Conservation (phyloP, 169 alveolate genomes). For the Theileria annulata region DNA sequence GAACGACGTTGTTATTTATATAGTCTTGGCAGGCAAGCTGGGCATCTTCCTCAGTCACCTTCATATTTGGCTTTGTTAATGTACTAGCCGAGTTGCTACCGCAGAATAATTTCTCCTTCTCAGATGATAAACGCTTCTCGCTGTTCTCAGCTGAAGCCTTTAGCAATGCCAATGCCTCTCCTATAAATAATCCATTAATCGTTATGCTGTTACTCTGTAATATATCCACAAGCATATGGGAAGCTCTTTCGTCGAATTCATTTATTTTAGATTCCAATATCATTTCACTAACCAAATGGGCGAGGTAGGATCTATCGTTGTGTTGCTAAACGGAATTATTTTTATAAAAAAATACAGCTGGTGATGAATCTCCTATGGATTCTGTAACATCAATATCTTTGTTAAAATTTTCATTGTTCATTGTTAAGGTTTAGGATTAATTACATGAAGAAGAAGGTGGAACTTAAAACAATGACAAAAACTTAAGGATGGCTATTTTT, state of each 20-base stretch:
- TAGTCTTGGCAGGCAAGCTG: constrained; percentile 66
- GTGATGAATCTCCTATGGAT: not conserved
- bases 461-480: not conserved
- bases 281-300: constrained; percentile 47
- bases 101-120: constrained; percentile 31
- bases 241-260: constrained; percentile 37
- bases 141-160: constrained; percentile 48
- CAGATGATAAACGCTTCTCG: constrained; percentile 55
- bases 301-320: constrained; percentile 40
- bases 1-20: constrained; percentile 30
- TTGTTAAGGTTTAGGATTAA: not conserved
- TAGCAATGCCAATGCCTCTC: constrained; percentile 51
- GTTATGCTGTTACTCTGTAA: constrained; percentile 38
- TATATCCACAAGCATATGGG: constrained; percentile 64
- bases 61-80: constrained; percentile 33
- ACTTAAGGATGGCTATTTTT: not conserved
- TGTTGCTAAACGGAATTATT: not conserved
- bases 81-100: constrained; percentile 7
- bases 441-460: not conserved
- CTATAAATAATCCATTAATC: constrained; percentile 9
- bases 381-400: constrained; percentile 2
- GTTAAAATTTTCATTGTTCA: not conserved
- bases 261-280: constrained; percentile 39
- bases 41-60: constrained; percentile 67
- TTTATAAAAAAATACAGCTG: constrained; percentile 6